Conservation (phyloP, 768 basidiomycete species). For the Mycena polygramma region DNA sequence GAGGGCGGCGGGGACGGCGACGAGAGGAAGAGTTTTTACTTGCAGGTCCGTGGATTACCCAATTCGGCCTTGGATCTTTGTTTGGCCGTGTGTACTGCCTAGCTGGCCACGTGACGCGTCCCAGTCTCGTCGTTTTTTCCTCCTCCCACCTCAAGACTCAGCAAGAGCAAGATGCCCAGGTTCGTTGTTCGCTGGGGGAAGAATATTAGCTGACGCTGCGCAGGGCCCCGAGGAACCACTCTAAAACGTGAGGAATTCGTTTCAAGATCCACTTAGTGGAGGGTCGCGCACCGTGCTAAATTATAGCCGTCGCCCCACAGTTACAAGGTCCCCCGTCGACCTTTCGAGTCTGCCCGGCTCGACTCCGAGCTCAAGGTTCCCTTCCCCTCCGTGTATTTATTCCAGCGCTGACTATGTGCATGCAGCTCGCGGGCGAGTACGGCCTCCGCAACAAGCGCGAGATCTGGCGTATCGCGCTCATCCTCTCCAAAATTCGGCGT, state of each 20-base stretch:
- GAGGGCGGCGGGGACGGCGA: conserved; percentile 51
- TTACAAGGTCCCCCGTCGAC: conserved; percentile 99
- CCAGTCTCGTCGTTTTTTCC: not conserved
- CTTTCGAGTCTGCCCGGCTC: conserved; percentile 97
- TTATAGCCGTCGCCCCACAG: conserved; percentile 71
- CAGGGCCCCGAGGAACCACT: conserved; percentile 93
- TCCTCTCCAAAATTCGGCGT: conserved; percentile 99
- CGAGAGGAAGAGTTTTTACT: conserved; percentile 22
- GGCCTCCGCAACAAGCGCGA: conserved; percentile 99
- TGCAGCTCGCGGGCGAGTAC: conserved; percentile 98
- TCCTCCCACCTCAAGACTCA: not conserved
- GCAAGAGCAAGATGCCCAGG: conserved; percentile 79
- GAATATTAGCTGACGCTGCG: conserved; percentile 49
- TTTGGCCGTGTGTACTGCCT: not conserved
- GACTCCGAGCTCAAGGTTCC: conserved; percentile 98
- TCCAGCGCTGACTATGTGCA: conserved; percentile 1
- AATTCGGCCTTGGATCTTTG: no score
- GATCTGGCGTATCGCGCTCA: conserved; percentile 99
- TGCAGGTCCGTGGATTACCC: not conserved
- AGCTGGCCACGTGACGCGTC: not conserved
- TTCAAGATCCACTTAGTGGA: conserved; percentile 78
- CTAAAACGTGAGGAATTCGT: conserved; percentile 87
- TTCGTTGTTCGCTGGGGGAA: conserved; percentile 45
- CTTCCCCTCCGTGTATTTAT: no score
- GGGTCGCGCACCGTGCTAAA: conserved; percentile 67